Evolutionary conservation across 805 yeast genomes (phyloP), one percentile per base, ranked within the genome.

Genomic region (Candida sanyiensis): DNA sequence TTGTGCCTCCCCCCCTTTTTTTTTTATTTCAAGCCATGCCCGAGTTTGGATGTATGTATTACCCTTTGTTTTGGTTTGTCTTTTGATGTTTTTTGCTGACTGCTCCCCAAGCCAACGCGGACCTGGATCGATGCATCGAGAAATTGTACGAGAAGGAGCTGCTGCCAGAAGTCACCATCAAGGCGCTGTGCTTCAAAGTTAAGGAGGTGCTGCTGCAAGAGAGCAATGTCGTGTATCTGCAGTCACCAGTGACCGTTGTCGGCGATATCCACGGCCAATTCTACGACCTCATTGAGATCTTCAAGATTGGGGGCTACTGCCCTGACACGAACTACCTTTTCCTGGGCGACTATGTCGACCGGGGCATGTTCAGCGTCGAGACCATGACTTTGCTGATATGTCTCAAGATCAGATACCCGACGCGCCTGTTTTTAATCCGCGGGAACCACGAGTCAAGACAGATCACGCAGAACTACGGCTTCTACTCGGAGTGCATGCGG

Each of bases 181-280:
- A 73, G 40, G 83, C 86, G 26, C 61, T 84, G 11, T 87, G 96
- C 55, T 80, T 78, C 56, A 83, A 83, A 49, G 67, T 89, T 48
- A 93, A 89, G 60, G 93, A 88, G 40, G 75, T 83, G 44, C 69
- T 93, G 35, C 69, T 89, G 15, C 64, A 70, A 28, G 95, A 86
- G 49, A 82, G 95, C 44, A 93, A 93, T 56, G 94, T 93, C 26
- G 86, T 90, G 35, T 83, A 86, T 31, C 68, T 93, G 7, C 67
- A 69, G 25, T 75, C 94, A 3, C 98, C 98, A 1, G 86, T 93
- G 9, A 87, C 97, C 0, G 86, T 93, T 7, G 97, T 93, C 5
- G 98, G 98, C 2, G 98, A 93, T 57, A 90, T 93, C 33, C 98
- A 93, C 54, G 98, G 97, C 7, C 98, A 93, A 61, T 93, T 85